Percentiles rank a stretch among this genome's conserved stretches.
Conservation (phyloP, 805 yeast species). For the Starmerella riodocensis region DNA sequence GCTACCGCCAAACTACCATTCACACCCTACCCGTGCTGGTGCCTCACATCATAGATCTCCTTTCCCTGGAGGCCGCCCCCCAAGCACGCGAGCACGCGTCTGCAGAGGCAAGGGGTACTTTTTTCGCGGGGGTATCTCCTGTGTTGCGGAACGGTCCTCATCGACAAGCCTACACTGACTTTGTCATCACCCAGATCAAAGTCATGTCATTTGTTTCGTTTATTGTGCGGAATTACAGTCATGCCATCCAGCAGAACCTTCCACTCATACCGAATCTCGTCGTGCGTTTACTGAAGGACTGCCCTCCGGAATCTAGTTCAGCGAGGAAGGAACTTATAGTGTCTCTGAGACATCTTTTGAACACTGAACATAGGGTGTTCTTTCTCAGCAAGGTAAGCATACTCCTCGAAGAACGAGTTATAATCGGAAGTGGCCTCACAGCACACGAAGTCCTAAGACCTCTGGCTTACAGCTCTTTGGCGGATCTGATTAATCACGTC, state of each 20-base stretch:
- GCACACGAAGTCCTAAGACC: slow-evolving; percentile 83
- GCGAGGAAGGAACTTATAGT: slow-evolving; percentile 88
- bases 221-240: slow-evolving; percentile 72
- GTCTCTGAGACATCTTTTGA: slow-evolving; percentile 86
- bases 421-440: slow-evolving; percentile 87
- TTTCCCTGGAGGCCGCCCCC: slow-evolving; percentile 67
- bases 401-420: slow-evolving; percentile 70
- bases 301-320: slow-evolving; percentile 83
- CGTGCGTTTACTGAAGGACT: slow-evolving; percentile 75
- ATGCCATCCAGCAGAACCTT: slow-evolving; percentile 44
- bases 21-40: slow-evolving; percentile 61
- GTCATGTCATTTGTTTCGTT: slow-evolving; percentile 92
- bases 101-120: slow-evolving; percentile 41
- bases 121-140: slow-evolving; percentile 60
- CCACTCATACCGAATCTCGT: slow-evolving; percentile 73
- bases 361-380: slow-evolving; percentile 70
- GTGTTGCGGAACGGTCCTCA: slow-evolving; percentile 41
- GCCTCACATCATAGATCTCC: slow-evolving; percentile 65
- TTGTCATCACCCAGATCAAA: slow-evolving; percentile 84
- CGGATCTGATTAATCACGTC: slow-evolving; percentile 88
- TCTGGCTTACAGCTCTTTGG: slow-evolving; percentile 85
- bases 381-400: slow-evolving; percentile 78
- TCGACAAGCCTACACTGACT: slow-evolving; percentile 71
- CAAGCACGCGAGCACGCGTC: slow-evolving; percentile 58
- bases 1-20: slow-evolving; percentile 64